Evolutionary conservation across 2,329 filamentous ascomycete species (phyloP).

Genomic region (Pseudogymnoascus sp.): DNA sequence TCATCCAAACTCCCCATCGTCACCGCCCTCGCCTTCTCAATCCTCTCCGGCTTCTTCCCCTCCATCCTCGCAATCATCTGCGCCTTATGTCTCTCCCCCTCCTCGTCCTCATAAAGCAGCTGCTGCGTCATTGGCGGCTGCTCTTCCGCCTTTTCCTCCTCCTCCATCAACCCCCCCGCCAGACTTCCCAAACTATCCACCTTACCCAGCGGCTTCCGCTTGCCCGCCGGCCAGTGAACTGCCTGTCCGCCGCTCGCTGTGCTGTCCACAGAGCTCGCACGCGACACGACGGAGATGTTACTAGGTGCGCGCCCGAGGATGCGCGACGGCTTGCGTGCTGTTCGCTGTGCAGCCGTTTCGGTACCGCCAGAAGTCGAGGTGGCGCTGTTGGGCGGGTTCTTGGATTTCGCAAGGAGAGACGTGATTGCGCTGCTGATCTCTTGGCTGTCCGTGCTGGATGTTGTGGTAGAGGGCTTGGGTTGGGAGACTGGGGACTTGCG

Average conservation of each 20-base stretch:
- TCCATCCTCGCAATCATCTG: constrained; percentile 24
- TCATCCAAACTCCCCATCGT: constrained; percentile 17
- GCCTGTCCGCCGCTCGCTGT: constrained; percentile 23
- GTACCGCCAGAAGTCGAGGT: constrained; percentile 1
- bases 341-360: constrained; percentile 9
- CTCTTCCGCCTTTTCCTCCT: constrained; percentile 13
- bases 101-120: constrained; percentile 26
- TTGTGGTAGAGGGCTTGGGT: constrained; percentile 1
- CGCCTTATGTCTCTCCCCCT: constrained; percentile 22
- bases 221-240: constrained; percentile 19
- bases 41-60: constrained; percentile 20
- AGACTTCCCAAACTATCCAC: constrained; percentile 19
- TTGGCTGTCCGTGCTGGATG: constrained; percentile 1
- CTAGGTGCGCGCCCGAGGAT: constrained; percentile 51
- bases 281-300: constrained; percentile 41
- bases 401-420: constrained; percentile 25
- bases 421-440: constrained; percentile 18
- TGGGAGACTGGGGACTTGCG: constrained; percentile 9
- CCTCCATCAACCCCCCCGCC: background rate
- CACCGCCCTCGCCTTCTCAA: constrained; percentile 15
- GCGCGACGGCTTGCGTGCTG: constrained; percentile 3
- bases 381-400: constrained; percentile 12
- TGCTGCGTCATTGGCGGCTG: constrained; percentile 22
- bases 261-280: constrained; percentile 32
- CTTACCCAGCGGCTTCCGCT: constrained; percentile 15